Evolutionary conservation across 2,329 filamentous ascomycete genomes (phyloP), one percentile per base, ranked within the genome.

Genomic region (Stagonosporopsis cucurbitacearum): DNA sequence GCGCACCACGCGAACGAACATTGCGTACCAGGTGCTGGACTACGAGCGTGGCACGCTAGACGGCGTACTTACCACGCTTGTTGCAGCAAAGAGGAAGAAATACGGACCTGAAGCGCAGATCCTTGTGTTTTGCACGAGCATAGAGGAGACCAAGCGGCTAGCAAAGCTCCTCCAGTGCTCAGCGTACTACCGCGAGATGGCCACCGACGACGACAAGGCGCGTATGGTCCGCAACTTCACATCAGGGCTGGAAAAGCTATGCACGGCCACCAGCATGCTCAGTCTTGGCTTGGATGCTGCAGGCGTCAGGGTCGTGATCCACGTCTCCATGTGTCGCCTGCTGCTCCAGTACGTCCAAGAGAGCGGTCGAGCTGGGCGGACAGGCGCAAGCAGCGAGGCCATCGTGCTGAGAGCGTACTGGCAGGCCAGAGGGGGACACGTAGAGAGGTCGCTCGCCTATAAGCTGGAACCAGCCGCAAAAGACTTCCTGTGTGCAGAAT

Each of bases 141-240:
- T 49, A 22, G 36, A 49, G 15, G 46, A 49, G 35, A 49, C 46
- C 6, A 49, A 49, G 36, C 46, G 35, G 46, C 35, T 49, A 15
- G 35, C 22, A 28, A 49, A 28, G 37, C 33, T 50, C 26, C 35
- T 50, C 36, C 11, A 23, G 36, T 50, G 46, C 46, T 39, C 13
- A 30, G 46, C 35, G 15, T 50, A 50, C 37, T 50, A 50, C 37
- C 15, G 17, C 15, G 22, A 50, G 37, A 41, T 41, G 17, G 46
- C 32, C n/a, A 50, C 46, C 11, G 20, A 50, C 35, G n/a, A 50
- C 12, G 20, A 50, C 20, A 50, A 50, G 25, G 39, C 13, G 13
- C 13, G 22, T 28, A 42, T 42, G 11, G 39, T 42, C 22, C 22
- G 22, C 22, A 42, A 42, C 39, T 42, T 28, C 11, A 42, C 11